Evolutionary conservation across 2,329 filamentous ascomycete genomes (phyloP).

Genomic region (Sporothrix globosa): DNA sequence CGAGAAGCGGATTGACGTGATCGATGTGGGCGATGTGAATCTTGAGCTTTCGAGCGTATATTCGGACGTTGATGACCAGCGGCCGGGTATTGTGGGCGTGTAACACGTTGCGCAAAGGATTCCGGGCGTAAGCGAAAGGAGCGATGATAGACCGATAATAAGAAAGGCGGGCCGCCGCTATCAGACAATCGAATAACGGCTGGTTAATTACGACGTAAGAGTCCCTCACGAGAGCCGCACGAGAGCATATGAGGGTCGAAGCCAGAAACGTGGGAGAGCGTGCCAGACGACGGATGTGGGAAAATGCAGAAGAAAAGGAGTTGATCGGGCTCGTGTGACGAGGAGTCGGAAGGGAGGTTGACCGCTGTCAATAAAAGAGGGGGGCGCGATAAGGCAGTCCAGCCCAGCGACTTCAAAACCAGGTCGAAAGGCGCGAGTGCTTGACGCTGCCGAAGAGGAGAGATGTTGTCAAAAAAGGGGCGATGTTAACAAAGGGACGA

Average conservation of each 20-base stretch:
- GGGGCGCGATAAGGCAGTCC: conserved; percentile 24
- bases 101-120: conserved; percentile 28
- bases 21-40: background rate
- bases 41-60: background rate
- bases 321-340: conserved; percentile 24
- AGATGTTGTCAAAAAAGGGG: conserved; percentile 1
- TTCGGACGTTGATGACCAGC: background rate
- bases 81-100: background rate
- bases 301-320: background rate
- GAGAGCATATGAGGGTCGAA: background rate
- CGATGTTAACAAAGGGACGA: background rate
- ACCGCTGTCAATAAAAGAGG: conserved; percentile 13
- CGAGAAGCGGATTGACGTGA: background rate
- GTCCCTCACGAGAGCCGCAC: background rate
- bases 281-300: conserved; percentile 14
- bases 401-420: conserved; percentile 1
- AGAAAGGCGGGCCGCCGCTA: conserved; percentile 13
- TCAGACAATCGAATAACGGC: conserved; percentile 21
- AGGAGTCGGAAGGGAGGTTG: conserved; percentile 8
- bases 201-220: background rate
- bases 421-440: background rate
- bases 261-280: conserved; percentile 13
- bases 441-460: background rate
- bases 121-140: conserved; percentile 5
- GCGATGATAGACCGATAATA: conserved; percentile 15